Evolutionary conservation across 805 yeast genomes (phyloP).

Genomic region (Saccharomycopsis capsularis): DNA sequence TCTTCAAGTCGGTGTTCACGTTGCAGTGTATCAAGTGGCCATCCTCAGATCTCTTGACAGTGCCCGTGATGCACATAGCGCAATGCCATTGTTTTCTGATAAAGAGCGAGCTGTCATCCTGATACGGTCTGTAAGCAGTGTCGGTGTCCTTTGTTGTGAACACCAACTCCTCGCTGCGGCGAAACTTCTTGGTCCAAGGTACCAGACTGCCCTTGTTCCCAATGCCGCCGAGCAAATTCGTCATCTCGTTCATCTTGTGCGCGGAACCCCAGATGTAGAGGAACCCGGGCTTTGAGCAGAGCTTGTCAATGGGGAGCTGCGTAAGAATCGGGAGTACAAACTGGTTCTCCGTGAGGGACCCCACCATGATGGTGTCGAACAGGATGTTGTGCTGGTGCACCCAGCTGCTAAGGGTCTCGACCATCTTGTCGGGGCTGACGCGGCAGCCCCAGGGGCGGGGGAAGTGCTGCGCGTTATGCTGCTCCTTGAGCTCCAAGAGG

Average conservation of each 20-base stretch:
- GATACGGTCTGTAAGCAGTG: background rate
- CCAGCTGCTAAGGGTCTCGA: constrained; percentile 56
- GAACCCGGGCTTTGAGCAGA: constrained; percentile 82
- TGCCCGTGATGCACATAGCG: constrained; percentile 96
- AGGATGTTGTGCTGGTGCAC: constrained; percentile 46
- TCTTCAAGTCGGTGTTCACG: constrained; percentile 78
- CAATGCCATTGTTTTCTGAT: constrained; percentile 90
- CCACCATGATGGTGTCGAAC: constrained; percentile 90
- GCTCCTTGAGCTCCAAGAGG: constrained; percentile 56
- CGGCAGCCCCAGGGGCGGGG: constrained; percentile 62
- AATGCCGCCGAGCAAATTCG: constrained; percentile 40
- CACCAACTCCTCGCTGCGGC: constrained; percentile 85
- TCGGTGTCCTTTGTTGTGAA: constrained; percentile 64
- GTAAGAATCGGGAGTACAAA: constrained; percentile 54
- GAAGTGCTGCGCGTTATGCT: constrained; percentile 48
- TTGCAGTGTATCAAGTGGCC: constrained; percentile 84
- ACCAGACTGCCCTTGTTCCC: background rate
- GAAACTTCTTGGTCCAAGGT: constrained; percentile 55
- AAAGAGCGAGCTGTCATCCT: constrained; percentile 42
- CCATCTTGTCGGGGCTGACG: constrained; percentile 44
- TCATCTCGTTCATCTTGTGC: constrained; percentile 43
- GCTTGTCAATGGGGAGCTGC: constrained; percentile 60
- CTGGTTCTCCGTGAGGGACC: constrained; percentile 73
- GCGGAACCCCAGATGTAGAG: constrained; percentile 84
- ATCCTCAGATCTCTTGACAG: constrained; percentile 81